Conservation (phyloP, 306 rosid species). For the Prunus kanzakura region DNA sequence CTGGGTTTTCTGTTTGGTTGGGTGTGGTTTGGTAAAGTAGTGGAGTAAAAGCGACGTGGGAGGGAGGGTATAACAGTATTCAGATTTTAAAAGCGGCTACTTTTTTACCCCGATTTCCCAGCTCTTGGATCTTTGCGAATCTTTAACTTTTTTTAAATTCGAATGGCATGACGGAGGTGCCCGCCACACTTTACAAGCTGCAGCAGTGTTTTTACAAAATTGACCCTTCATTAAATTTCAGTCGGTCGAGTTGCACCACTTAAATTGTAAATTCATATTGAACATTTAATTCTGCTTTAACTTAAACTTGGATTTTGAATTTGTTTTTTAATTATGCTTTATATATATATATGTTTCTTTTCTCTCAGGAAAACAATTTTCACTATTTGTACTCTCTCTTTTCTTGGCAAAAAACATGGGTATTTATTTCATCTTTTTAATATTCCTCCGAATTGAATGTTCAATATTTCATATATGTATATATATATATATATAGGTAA, state of each 20-base stretch:
- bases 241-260: not conserved
- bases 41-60: not conserved
- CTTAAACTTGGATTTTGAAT: not conserved
- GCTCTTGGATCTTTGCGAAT: constrained; percentile 5
- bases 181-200: not conserved
- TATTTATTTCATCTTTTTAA: not conserved
- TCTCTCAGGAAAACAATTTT: too few relatives aligned
- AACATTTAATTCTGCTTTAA: too few relatives aligned
- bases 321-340: too few relatives aligned
- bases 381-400: too few relatives aligned
- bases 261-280: not conserved
- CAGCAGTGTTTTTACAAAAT: not conserved
- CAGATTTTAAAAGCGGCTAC: not conserved
- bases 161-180: not conserved
- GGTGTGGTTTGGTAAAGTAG: not conserved
- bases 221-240: not conserved
- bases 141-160: constrained; percentile 12
- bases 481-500: too few relatives aligned
- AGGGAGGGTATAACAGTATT: constrained; percentile 13
- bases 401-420: too few relatives aligned
- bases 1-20: not conserved
- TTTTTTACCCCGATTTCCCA: not conserved
- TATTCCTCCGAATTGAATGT: too few relatives aligned
- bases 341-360: too few relatives aligned
- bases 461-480: too few relatives aligned